Percentiles rank a stretch among this genome's conserved stretches.
phyloP scores from a whole-genome alignment of 140 eudicot genomes.

The Ambrosia hybrid region DNA sequence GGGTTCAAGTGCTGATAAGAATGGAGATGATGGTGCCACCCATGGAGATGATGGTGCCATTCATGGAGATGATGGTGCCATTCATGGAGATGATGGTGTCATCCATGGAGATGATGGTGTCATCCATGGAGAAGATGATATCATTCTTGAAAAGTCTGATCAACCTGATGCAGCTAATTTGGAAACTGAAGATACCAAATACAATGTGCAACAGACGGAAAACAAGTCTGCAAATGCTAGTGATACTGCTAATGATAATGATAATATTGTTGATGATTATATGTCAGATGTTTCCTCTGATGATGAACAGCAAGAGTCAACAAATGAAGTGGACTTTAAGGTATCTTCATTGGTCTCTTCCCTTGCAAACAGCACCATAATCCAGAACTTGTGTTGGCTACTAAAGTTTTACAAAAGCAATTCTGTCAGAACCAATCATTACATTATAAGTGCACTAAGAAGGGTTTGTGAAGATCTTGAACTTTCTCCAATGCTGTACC shows the following conservation, averaged over 20 bases:
- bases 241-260: not conserved
- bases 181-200: slow-evolving; percentile 34
- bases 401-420: slow-evolving; percentile 83
- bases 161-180: slow-evolving; percentile 32
- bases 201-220: slow-evolving; percentile 35
- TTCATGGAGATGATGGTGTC: slow-evolving; percentile 32
- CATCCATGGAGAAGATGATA: slow-evolving; percentile 30
- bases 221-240: slow-evolving; percentile 29
- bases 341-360: slow-evolving; percentile 70
- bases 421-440: slow-evolving; percentile 75
- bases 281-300: slow-evolving; percentile 64
- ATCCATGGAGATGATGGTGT: slow-evolving; percentile 34
- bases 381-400: slow-evolving; percentile 89
- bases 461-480: slow-evolving; percentile 92
- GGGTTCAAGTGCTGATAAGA: slow-evolving; percentile 28
- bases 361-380: slow-evolving; percentile 71
- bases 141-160: slow-evolving; percentile 33
- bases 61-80: slow-evolving; percentile 30
- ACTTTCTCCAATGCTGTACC: slow-evolving; percentile 96
- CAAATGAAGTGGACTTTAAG: slow-evolving; percentile 88
- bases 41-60: slow-evolving; percentile 18
- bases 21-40: slow-evolving; percentile 16
- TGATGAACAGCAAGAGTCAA: slow-evolving; percentile 55
- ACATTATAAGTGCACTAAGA: slow-evolving; percentile 63
- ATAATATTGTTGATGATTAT: slow-evolving; percentile 32